These are phyloP conservation scores for Tetradesmus obliquus DNA, from an alignment of 139 green algal species.

Conservation along the genomic window DNA sequence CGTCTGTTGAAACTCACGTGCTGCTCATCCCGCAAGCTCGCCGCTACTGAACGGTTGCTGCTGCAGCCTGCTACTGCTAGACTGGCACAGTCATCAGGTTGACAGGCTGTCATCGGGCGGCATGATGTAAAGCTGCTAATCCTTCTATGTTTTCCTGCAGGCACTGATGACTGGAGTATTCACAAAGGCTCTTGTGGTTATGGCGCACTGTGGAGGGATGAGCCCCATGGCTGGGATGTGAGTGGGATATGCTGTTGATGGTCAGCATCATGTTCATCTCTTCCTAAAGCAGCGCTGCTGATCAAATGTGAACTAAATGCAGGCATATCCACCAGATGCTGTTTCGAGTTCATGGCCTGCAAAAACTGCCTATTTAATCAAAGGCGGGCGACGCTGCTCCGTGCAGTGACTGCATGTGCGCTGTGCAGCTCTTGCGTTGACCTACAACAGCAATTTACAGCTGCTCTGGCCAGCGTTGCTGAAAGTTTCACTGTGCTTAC, in stretches of 20 bases:
- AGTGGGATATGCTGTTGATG: background rate
- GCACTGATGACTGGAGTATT: conserved; percentile 43
- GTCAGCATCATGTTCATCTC: background rate
- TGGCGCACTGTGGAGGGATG: conserved; percentile 39
- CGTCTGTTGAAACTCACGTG: too few relatives aligned
- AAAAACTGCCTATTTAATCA: too few relatives aligned
- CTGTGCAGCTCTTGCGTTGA: too few relatives aligned
- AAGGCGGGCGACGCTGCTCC: too few relatives aligned
- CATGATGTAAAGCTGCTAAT: too few relatives aligned
- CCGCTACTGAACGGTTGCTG: background rate
- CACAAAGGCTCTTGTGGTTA: conserved; percentile 44
- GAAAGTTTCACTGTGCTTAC: background rate
- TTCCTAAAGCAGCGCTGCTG: background rate
- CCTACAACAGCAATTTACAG: too few relatives aligned
- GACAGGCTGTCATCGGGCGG: too few relatives aligned
- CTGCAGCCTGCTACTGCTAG: background rate
- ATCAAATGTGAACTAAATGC: background rate
- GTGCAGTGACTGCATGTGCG: too few relatives aligned
- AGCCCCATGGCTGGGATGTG: conserved; percentile 45
- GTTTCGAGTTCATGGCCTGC: too few relatives aligned
- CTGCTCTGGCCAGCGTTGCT: background rate
- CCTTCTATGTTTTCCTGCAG: background rate
- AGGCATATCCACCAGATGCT: too few relatives aligned
- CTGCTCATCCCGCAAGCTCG: too few relatives aligned
- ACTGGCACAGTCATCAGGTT: too few relatives aligned